A percentile compares a stretch with the other conserved stretches of the same genome.
phyloP scores from a whole-genome alignment of 441 rosid species.

The Erodium moschatum region DNA sequence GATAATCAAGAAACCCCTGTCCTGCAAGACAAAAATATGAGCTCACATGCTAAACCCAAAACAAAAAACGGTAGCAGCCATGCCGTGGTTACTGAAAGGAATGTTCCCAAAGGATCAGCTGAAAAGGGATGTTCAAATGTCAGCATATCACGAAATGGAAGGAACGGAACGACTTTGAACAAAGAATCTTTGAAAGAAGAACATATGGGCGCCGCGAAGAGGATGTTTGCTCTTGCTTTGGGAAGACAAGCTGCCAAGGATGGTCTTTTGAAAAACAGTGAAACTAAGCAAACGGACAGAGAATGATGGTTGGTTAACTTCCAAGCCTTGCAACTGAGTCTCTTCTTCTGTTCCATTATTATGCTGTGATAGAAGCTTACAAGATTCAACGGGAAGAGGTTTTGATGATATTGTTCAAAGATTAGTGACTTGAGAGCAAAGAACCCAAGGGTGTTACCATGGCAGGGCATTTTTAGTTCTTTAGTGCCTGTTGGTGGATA shows the following conservation, averaged over 20 bases:
- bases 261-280: conserved; percentile 25
- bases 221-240: conserved; percentile 59
- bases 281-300: conserved; percentile 22
- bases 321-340: too few relatives aligned
- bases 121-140: conserved; percentile 18
- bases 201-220: conserved; percentile 54
- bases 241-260: conserved; percentile 38
- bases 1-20: conserved; percentile 8
- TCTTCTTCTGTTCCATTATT: too few relatives aligned
- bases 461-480: too few relatives aligned
- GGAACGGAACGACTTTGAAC: conserved; percentile 2
- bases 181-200: conserved; percentile 38
- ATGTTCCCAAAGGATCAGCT: conserved; percentile 15
- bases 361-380: too few relatives aligned
- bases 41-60: conserved; percentile 17
- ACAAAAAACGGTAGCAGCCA: conserved; percentile 1
- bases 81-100: not conserved
- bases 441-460: too few relatives aligned
- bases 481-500: too few relatives aligned
- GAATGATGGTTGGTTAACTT: conserved; percentile 9
- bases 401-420: too few relatives aligned
- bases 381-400: too few relatives aligned
- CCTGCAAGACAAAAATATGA: conserved; percentile 13
- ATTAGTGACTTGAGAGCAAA: too few relatives aligned
- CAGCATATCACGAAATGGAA: not conserved